Conservation (phyloP, 257 asterid species). For the Eucommia ulmoides region DNA sequence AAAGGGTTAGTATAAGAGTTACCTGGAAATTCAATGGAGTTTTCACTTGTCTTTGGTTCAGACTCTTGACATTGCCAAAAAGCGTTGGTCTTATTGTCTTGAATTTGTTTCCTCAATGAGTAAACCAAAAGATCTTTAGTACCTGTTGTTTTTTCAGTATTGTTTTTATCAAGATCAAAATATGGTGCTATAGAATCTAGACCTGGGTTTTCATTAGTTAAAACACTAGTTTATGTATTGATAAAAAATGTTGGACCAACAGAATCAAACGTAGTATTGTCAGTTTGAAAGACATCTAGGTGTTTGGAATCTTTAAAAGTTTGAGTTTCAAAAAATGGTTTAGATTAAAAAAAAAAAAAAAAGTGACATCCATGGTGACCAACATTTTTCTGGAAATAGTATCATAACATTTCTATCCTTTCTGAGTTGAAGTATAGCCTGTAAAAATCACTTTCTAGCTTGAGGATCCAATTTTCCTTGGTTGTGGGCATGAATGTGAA, state of each 20-base stretch:
- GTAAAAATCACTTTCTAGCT: not conserved
- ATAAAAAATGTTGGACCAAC: not conserved
- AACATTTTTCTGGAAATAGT: not conserved
- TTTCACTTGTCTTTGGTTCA: not conserved
- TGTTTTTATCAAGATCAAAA: no score
- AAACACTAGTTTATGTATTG: no score
- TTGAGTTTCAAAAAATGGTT: no score
- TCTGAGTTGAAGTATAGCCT: not conserved
- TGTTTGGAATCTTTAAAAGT: no score
- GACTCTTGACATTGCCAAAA: not conserved
- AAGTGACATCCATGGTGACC: no score
- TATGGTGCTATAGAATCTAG: not conserved
- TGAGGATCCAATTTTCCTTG: not conserved
- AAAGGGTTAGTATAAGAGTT: not conserved
- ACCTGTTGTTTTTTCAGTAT: no score
- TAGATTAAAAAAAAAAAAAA: no score
- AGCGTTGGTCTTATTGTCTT: not conserved
- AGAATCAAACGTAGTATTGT: no score
- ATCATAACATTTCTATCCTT: not conserved
- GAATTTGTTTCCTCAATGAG: not conserved
- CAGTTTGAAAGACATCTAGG: no score
- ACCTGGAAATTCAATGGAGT: not conserved
- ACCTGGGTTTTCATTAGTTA: no score
- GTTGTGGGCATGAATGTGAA: not conserved
- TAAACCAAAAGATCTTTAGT: no score